Percentiles rank a stretch among this genome's conserved stretches.
phyloP scores from a whole-genome alignment of 176 grass and related monocot genomes.

The Aegilops longissima region DNA sequence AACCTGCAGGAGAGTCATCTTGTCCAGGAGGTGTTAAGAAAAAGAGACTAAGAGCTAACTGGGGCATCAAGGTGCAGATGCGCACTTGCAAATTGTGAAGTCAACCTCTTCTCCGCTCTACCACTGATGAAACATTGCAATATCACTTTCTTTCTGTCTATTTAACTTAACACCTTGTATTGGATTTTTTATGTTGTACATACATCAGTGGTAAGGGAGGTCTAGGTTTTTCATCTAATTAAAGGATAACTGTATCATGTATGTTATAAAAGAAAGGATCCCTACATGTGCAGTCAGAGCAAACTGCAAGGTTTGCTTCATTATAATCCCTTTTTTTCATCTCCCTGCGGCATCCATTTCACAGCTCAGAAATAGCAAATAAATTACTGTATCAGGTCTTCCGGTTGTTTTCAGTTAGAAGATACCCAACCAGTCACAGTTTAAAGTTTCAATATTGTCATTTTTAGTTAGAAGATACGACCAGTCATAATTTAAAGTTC shows the following conservation, averaged over 20 bases:
- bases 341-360: slow-evolving; percentile 2
- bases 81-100: slow-evolving; percentile 19
- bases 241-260: neutral
- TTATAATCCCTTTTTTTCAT: neutral
- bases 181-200: neutral
- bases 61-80: slow-evolving; percentile 5
- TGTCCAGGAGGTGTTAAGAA: neutral
- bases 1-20: neutral
- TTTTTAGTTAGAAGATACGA: neutral
- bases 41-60: slow-evolving; percentile 23
- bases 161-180: slow-evolving; percentile 8
- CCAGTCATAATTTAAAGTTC: neutral
- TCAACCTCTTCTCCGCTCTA: slow-evolving; percentile 2
- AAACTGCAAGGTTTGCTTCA: neutral
- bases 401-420: neutral
- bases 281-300: neutral
- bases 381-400: slow-evolving; percentile 13
- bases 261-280: neutral
- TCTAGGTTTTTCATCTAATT: neutral
- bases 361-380: neutral
- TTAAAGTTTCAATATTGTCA: too few relatives aligned
- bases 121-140: slow-evolving; percentile 13
- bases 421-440: too few relatives aligned
- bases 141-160: neutral
- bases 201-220: neutral